Base-by-base conservation (phyloP, 495 filamentous ascomycete species). In the Hypoxylon cercidicola region DNA sequence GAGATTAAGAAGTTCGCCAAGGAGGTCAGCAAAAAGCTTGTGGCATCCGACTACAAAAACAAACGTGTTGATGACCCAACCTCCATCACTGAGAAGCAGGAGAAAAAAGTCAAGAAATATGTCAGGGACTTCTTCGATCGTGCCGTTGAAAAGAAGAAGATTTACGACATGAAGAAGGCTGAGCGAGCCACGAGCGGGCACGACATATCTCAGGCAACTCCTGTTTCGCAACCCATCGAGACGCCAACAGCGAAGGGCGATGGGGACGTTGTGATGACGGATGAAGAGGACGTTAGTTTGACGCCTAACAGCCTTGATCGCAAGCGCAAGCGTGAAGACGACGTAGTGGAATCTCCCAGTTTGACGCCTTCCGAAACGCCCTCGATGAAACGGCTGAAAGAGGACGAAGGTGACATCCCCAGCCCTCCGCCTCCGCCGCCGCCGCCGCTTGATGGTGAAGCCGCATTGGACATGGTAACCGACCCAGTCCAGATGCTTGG, bases 41-140 rank as follows among this genome's bases (percentile, higher is more conserved):
- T 96, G 25, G 86, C 88, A 21, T 92, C 91, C 0, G 93, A 97
- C 71, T 97, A 90, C 79, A 97, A 96, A 75, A 86, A 93, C 66
- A 84, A 85, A 39, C 88, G 90, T 3, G 93, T 97, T 9, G 81
- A 88, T 18, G 90, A 97, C 67, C 93, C 93, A 3, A 91, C 86
- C n/a, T 82, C 84, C 47, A 88, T 97, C 65, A 83, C 84, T n/a
- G 77, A 87, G 25, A 92, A 90, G 65, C 91, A 94, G 68, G 87
- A 89, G 67, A 89, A 88, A 74, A 90, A 91, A 58, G 83, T 97
- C 30, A 95, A 91, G 75, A 85, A 82, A 49, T 92, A 87, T 68
- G 92, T 92, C 68, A 90, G 90, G 53, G 85, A 90, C 16, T 97
- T 84, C 76, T 93, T 97, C 72, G 91, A 93, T 30, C 93, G 92